A percentile compares a stretch with the other conserved stretches of the same genome.
Evolutionary conservation across 306 rosid genomes (phyloP).

Genomic region (Fragaria iinumae): DNA sequence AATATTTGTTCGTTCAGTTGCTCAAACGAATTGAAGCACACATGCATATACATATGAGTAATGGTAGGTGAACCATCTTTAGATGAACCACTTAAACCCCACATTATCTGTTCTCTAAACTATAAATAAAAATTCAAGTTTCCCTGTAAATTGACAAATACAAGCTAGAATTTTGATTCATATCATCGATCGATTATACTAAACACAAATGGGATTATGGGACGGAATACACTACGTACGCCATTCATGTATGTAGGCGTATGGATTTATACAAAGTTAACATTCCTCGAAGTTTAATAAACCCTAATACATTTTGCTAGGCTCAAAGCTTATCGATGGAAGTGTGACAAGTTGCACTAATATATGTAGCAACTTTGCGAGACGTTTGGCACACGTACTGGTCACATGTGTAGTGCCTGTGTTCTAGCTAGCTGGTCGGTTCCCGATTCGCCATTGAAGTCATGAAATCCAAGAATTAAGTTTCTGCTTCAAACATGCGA

Average conservation of each 20-base stretch:
- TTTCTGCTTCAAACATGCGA: not conserved
- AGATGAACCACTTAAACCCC: too few relatives aligned
- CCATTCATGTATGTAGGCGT: not conserved
- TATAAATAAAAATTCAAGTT: too few relatives aligned
- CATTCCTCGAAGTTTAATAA: too few relatives aligned
- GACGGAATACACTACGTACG: too few relatives aligned
- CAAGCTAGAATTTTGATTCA: too few relatives aligned
- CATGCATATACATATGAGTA: too few relatives aligned
- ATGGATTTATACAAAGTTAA: not conserved
- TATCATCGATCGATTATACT: too few relatives aligned
- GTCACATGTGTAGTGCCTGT: not conserved
- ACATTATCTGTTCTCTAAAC: too few relatives aligned
- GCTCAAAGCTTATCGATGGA: not conserved
- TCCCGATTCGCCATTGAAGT: not conserved
- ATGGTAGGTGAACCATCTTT: too few relatives aligned
- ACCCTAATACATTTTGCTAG: too few relatives aligned
- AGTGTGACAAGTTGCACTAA: not conserved
- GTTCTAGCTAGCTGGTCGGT: not conserved
- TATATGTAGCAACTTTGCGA: not conserved
- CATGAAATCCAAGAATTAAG: not conserved
- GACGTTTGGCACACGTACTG: not conserved
- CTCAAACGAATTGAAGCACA: not conserved
- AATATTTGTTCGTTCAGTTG: not conserved
- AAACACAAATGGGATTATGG: too few relatives aligned
- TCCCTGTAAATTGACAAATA: too few relatives aligned